phyloP scores from a whole-genome alignment of 148 eudicot genomes.

The Amaranthus palmeri region DNA sequence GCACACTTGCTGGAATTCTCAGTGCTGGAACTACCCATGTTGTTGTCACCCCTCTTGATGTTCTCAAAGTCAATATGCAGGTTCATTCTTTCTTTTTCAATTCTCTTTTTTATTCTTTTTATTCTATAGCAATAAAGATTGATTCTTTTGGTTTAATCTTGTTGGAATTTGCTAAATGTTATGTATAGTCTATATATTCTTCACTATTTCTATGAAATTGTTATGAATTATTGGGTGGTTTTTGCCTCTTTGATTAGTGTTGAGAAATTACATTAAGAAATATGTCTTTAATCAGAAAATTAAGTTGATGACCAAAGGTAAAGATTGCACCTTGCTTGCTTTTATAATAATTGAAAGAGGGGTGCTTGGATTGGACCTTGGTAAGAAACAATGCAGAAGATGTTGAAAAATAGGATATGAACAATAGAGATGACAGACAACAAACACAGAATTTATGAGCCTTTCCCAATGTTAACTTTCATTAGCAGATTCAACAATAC shows the following conservation, averaged over 20 bases:
- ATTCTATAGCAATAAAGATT: not conserved
- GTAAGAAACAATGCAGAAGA: too few species aligned
- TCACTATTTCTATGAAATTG: not conserved
- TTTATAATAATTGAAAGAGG: too few species aligned
- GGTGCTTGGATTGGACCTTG: too few species aligned
- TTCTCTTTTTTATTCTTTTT: not conserved
- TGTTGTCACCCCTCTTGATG: constrained; percentile 60
- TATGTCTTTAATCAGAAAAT: too few species aligned
- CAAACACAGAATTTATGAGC: too few species aligned
- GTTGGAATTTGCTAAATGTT: too few species aligned
- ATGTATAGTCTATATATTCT: not conserved
- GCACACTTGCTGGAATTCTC: constrained; percentile 53
- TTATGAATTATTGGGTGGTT: not conserved
- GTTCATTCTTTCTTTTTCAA: constrained; percentile 14
- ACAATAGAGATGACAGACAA: too few species aligned
- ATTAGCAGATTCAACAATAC: too few species aligned
- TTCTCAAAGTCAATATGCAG: constrained; percentile 66
- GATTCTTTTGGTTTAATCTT: not conserved
- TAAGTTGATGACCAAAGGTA: too few species aligned
- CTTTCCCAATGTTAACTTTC: too few species aligned
- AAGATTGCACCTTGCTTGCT: not conserved
- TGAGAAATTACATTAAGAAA: not conserved
- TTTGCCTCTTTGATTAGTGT: not conserved
- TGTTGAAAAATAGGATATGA: too few species aligned
- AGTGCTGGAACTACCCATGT: constrained; percentile 63